phyloP scores from a whole-genome alignment of 1,139 yeast genomes.

The Ashbya aceris region DNA sequence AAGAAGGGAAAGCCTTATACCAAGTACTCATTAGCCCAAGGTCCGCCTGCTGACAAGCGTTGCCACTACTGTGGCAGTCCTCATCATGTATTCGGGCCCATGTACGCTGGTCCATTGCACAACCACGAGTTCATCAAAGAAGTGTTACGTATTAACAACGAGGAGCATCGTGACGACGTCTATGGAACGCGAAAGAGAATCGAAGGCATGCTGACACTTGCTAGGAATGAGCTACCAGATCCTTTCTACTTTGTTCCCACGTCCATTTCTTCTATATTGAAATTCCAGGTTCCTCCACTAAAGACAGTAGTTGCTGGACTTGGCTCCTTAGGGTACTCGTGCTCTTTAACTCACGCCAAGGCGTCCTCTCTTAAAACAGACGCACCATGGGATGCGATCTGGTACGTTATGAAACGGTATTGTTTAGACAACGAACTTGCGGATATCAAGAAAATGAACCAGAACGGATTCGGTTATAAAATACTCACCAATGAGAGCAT shows the following conservation, averaged over 20 bases:
- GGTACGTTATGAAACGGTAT: constrained; percentile 68
- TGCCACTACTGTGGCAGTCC: constrained; percentile 66
- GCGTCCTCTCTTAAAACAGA: constrained; percentile 81
- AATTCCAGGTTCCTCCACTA: constrained; percentile 77
- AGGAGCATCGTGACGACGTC: constrained; percentile 39
- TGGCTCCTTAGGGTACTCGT: constrained; percentile 74
- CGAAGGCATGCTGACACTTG: constrained; percentile 85
- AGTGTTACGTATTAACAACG: constrained; percentile 46
- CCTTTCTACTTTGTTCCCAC: constrained; percentile 84
- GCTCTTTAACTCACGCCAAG: constrained; percentile 82
- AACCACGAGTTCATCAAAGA: constrained; percentile 53
- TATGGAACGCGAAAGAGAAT: constrained; percentile 80
- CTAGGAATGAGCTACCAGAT: constrained; percentile 51
- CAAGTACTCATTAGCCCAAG: constrained; percentile 49
- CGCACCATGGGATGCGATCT: constrained; percentile 74
- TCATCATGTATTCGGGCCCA: constrained; percentile 85
- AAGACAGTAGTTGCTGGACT: constrained; percentile 65
- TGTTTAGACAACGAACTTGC: constrained; percentile 33
- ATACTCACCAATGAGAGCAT: constrained; percentile 39
- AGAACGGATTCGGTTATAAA: constrained; percentile 54
- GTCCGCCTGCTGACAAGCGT: constrained; percentile 43
- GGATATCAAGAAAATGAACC: constrained; percentile 36
- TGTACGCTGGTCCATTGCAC: constrained; percentile 85
- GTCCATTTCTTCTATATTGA: constrained; percentile 62
- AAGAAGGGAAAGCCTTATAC: constrained; percentile 31